Evolutionary conservation across 1,284 basidiomycete species (phyloP).

Genomic region (Fomitopsis pinicola): DNA sequence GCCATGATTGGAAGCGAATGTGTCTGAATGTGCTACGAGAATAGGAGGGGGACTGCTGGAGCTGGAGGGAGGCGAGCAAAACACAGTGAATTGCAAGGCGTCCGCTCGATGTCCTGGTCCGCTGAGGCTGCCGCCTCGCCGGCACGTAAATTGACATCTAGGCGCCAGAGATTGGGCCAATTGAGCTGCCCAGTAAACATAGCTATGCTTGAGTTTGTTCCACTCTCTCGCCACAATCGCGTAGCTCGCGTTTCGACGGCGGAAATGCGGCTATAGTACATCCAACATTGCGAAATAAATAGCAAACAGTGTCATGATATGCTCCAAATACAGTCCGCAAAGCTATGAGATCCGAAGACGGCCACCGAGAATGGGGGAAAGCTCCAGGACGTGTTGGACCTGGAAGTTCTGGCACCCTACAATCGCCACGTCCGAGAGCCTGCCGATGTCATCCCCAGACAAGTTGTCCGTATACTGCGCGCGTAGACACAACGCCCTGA

Average conservation of each 20-base stretch:
- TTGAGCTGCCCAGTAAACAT: not conserved
- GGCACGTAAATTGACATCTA: not conserved
- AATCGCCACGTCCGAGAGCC: conserved; percentile 41
- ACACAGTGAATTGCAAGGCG: not conserved
- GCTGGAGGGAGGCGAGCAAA: not conserved
- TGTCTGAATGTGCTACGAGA: not conserved
- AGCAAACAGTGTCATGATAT: not conserved
- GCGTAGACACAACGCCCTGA: conserved; percentile 46
- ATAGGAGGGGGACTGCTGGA: not conserved
- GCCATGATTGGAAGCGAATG: not conserved
- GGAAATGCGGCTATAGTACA: too few species aligned
- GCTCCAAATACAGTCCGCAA: not conserved
- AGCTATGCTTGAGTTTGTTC: not conserved
- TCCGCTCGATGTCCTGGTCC: not conserved
- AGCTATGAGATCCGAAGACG: conserved; percentile 14
- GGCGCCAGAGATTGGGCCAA: not conserved
- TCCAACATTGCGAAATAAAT: not conserved
- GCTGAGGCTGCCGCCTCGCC: not conserved
- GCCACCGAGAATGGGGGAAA: conserved; percentile 35
- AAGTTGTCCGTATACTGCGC: conserved; percentile 41
- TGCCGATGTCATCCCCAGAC: conserved; percentile 22
- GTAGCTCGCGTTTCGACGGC: not conserved
- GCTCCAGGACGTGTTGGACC: conserved; percentile 33
- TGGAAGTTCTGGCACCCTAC: conserved; percentile 44
- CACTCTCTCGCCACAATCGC: not conserved